Conservation (phyloP, 192 early-diverging fungal genomes). For the Linnemannia zychae region DNA sequence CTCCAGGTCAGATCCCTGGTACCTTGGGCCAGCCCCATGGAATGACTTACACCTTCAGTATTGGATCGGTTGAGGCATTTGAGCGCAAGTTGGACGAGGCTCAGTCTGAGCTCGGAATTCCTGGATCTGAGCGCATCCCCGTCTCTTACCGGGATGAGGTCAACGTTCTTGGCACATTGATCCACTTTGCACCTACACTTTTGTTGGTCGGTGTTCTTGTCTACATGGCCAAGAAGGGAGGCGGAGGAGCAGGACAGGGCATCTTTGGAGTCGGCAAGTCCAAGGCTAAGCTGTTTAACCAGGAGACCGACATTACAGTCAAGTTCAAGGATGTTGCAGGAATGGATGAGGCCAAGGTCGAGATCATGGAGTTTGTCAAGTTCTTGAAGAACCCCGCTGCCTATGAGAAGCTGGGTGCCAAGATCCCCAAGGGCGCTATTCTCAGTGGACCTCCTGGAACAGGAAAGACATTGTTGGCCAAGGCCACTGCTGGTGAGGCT, state of each 20-base stretch:
- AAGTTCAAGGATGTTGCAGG: constrained; percentile 99
- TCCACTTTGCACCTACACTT: constrained; percentile 95
- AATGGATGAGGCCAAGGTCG: constrained; percentile 99
- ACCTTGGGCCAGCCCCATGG: constrained; percentile 39
- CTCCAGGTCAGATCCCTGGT: constrained; percentile 56
- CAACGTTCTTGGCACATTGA: constrained; percentile 76
- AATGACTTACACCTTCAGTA: constrained; percentile 84
- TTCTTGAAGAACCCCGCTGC: constrained; percentile 95
- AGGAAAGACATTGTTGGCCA: constrained; percentile 98
- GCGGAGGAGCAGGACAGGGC: constrained; percentile 76
- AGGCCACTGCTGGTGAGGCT: constrained; percentile 99
- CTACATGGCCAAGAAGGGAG: constrained; percentile 90
- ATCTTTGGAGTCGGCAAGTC: constrained; percentile 99
- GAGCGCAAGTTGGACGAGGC: constrained; percentile 92
- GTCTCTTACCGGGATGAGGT: constrained; percentile 94
- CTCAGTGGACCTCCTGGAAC: constrained; percentile 95
- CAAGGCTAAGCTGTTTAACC: constrained; percentile 96
- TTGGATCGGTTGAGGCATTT: constrained; percentile 95
- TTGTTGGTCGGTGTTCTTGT: constrained; percentile 90
- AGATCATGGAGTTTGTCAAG: constrained; percentile 99
- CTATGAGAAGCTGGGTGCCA: constrained; percentile 96
- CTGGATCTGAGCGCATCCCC: constrained; percentile 90
- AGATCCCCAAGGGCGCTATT: constrained; percentile 99
- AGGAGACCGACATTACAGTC: constrained; percentile 95
- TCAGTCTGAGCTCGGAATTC: constrained; percentile 93